Evolutionary conservation across 192 early-diverging fungal species (phyloP), one percentile per base, ranked within the genome.

Genomic region (Backusella sp.): DNA sequence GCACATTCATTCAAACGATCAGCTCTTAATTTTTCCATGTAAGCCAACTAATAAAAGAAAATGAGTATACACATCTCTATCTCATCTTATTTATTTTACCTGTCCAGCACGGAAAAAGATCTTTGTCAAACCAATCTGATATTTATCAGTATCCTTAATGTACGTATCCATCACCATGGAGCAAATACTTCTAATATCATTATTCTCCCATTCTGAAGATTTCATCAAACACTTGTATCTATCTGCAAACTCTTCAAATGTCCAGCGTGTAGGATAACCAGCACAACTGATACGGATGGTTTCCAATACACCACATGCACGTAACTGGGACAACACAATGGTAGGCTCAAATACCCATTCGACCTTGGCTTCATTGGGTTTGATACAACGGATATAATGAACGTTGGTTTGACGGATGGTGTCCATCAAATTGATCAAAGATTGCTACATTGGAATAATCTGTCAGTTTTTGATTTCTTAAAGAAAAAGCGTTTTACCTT

Each of bases 201-300:
- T 73, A 8, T 76, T 71, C 15, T 80, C 83, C 83, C 87, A 91
- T 69, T 83, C 68, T 8, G 81, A 66, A 6, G 86, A 88, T 52
- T 76, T 73, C 41, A 86, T 81, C 34, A 94, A 71, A 69, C 90
- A 84, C 80, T 90, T 84, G 84, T 91, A 88, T 42, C 96, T 23
- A 21, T 96, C 92, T 73, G 92, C 94, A 83, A 99, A 99, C 77
- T 98, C 97, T 46, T 87, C 87, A 81, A 94, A 98, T 19, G 90
- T 87, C 84, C 92, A 92, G 21, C 95, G 91, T n/a, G 93, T 93
- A 14, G 98, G 98, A 79, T 99, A 99, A 26, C 98, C 98, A 17
- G 97, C 97, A 79, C 96, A 97, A 79, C 92, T 94, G 85, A 99
- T 99, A n/a, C 96, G 92, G 82, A 99, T 99, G 15, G 98, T 99